Evolutionary conservation across 1,139 yeast genomes (phyloP), one percentile per base, ranked within the genome.

Genomic region (Trichomonascaceae sp.): DNA sequence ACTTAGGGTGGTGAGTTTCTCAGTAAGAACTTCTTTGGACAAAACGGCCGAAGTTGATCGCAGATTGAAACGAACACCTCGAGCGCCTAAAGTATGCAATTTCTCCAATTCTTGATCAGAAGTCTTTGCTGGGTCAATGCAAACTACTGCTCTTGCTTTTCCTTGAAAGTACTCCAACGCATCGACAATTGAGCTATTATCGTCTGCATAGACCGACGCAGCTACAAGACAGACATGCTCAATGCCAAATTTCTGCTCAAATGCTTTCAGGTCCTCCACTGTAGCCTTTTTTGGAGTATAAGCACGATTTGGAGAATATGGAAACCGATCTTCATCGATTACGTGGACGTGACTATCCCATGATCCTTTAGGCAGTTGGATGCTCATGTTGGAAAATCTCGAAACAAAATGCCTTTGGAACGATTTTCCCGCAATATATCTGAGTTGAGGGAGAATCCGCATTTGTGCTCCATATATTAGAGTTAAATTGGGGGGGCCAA

Each of bases 311-410:
- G 52, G 38, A 3, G 52, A 20, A 17, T 43, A 43, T 17, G 54
- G 54, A 19, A 43, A 49, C 7, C 30, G 13, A n/a, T 48, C 49
- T 17, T 48, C 52, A 27, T 48, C 52, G 3, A 43, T 44, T 1
- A 52, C 48, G 20, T 48, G 52, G 19, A 52, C 52, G 15, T 52
- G 54, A 18, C 48, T 43, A 39, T 52, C 54, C 54, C 54, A 52
- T 10, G 54, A 43, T 10, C 54, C 53, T 17, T 41, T 30, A 4
- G 53, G 53, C 12, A 50, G 20, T 24, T 22, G 20, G 17, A n/a
- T n/a, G n/a, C 49, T 17, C 43, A 39, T 27, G 32, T 27, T 27
- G 5, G 9, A 27, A 27, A 27, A 4, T 22, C 6, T 12, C 38
- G 38, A 32, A 32, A 32, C 38, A 32, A 22, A 22, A 22, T 6